These are phyloP conservation scores for Metschnikowia arizonensis DNA, from an alignment of 805 yeast genomes.

Conservation along the genomic window DNA sequence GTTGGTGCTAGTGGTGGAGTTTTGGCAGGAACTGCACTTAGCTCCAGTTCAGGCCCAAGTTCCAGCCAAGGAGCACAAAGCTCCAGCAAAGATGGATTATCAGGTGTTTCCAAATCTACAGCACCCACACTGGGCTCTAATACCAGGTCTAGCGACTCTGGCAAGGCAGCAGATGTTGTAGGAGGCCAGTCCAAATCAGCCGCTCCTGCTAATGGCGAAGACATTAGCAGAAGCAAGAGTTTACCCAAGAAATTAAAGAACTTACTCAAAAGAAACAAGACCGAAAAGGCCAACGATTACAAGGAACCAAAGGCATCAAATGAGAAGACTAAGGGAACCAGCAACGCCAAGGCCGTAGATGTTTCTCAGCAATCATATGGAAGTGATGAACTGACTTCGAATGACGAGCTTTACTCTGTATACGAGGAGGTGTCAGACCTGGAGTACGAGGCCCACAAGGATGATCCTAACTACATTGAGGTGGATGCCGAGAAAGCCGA, in stretches of 20 bases:
- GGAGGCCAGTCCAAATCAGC: constrained; percentile 18
- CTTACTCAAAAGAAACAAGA: constrained; percentile 14
- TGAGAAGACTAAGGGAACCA: constrained; percentile 1
- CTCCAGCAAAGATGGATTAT: neutral
- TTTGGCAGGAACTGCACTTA: constrained; percentile 27
- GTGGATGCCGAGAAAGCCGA: constrained; percentile 18
- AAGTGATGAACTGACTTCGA: constrained; percentile 12
- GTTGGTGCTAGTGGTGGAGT: constrained; percentile 22
- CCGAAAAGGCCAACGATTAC: constrained; percentile 1
- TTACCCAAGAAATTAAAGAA: constrained; percentile 18
- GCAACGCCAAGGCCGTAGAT: constrained; percentile 9
- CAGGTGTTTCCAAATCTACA: constrained; percentile 15
- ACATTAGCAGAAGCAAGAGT: constrained; percentile 17
- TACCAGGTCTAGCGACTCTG: constrained; percentile 11
- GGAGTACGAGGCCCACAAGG: constrained; percentile 43
- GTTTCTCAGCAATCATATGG: constrained; percentile 9
- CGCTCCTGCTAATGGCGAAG: neutral
- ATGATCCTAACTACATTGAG: constrained; percentile 49
- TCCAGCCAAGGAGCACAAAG: neutral
- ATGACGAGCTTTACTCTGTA: constrained; percentile 19
- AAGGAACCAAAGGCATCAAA: constrained; percentile 1
- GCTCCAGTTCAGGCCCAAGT: constrained; percentile 10
- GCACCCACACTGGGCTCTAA: neutral
- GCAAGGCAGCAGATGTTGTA: constrained; percentile 20
- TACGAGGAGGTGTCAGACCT: constrained; percentile 49